Evolutionary conservation across 2,329 filamentous ascomycete species (phyloP).

Genomic region (Neonectria sp.): DNA sequence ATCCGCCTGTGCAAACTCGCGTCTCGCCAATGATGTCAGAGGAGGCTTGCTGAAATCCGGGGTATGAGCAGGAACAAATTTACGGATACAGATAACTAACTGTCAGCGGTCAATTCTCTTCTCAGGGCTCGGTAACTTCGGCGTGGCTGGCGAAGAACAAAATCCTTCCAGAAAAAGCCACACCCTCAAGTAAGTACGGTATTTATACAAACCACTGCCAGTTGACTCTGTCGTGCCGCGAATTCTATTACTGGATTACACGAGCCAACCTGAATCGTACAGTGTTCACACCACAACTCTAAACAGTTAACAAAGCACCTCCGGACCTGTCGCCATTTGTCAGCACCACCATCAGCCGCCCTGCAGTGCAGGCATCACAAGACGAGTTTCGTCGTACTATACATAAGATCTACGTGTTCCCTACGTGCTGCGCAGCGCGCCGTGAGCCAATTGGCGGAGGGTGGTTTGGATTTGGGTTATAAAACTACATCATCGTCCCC

Average conservation of each 20-base stretch:
- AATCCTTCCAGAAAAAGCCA: neutral
- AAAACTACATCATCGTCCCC: neutral
- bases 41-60: conserved; percentile 10
- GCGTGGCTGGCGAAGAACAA: neutral
- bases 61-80: conserved; percentile 5
- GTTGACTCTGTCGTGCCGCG: neutral
- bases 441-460: neutral
- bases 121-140: neutral
- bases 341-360: neutral
- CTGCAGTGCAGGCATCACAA: neutral
- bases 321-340: neutral
- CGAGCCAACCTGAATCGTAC: neutral
- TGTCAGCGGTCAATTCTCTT: neutral
- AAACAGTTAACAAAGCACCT: neutral
- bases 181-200: neutral
- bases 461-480: neutral
- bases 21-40: conserved; percentile 26
- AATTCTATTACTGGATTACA: neutral
- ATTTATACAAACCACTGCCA: neutral
- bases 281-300: neutral
- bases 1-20: neutral
- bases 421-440: neutral
- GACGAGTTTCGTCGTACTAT: neutral
- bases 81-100: neutral
- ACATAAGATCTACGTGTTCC: neutral